These are phyloP conservation scores for Xylariaceae sp. DNA, from an alignment of 2,329 filamentous ascomycete genomes.

Conservation along the genomic window DNA sequence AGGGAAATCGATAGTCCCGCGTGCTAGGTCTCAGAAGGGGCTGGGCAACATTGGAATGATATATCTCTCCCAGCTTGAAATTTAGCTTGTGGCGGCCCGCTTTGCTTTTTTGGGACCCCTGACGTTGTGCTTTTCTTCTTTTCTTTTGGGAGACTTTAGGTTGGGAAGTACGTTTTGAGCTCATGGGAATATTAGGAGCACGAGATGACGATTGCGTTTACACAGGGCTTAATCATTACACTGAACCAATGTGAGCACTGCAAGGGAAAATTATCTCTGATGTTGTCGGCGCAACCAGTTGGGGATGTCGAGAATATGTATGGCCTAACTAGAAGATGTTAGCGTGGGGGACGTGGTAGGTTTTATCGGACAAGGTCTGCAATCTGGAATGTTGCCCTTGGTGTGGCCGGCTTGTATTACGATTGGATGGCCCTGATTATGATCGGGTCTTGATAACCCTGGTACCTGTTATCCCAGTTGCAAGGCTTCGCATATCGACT, in stretches of 20 bases:
- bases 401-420: constrained; percentile 11
- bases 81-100: constrained; percentile 15
- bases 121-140: not conserved
- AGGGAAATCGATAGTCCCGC: constrained; percentile 23
- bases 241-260: not conserved
- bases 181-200: no score
- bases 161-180: no score
- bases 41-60: constrained; percentile 9
- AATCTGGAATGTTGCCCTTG: constrained; percentile 15
- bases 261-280: constrained; percentile 1
- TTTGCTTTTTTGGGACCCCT: constrained; percentile 20
- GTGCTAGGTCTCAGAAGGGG: constrained; percentile 16
- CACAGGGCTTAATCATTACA: no score
- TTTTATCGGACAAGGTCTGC: constrained; percentile 15
- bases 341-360: constrained; percentile 10
- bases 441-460: constrained; percentile 17
- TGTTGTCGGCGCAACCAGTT: constrained; percentile 2
- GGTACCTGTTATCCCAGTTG: constrained; percentile 12
- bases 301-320: constrained; percentile 13
- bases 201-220: no score
- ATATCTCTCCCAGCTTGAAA: constrained; percentile 13
- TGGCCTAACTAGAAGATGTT: constrained; percentile 2
- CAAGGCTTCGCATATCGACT: constrained; percentile 7
- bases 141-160: no score
- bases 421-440: constrained; percentile 16